Conservation (phyloP, 1,139 yeast genomes). For the Casaregolazyma suthepensis region DNA sequence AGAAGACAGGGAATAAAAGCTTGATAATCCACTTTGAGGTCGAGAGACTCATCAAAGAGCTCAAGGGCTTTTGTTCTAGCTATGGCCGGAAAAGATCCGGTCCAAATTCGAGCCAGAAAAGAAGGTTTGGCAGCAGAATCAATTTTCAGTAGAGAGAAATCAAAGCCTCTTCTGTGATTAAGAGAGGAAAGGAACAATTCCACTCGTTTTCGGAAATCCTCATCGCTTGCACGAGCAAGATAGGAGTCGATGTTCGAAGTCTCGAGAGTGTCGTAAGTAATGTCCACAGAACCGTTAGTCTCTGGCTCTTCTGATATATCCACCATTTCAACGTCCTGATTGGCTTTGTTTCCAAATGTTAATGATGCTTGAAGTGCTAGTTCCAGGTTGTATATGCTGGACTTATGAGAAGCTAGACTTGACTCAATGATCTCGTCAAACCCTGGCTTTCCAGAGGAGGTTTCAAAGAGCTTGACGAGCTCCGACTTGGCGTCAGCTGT, state of each 20-base stretch:
- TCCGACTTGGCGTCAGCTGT: constrained; percentile 9
- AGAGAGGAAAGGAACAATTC: constrained; percentile 34
- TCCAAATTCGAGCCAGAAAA: constrained; percentile 31
- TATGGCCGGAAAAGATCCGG: constrained; percentile 26
- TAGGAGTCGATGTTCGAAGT: constrained; percentile 32
- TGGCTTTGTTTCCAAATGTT: constrained; percentile 14
- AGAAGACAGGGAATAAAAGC: constrained; percentile 30
- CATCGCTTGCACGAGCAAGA: constrained; percentile 32
- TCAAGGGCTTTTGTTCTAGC: constrained; percentile 29
- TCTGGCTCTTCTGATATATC: constrained; percentile 20
- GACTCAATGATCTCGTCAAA: constrained; percentile 37
- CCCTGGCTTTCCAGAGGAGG: constrained; percentile 36
- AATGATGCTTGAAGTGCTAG: constrained; percentile 62
- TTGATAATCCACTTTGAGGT: constrained; percentile 28
- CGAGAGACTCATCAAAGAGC: constrained; percentile 18
- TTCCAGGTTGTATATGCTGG: constrained; percentile 54
- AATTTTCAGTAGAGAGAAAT: constrained; percentile 16
- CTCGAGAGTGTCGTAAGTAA: constrained; percentile 4
- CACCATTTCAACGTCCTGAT: constrained; percentile 19
- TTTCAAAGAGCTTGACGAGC: constrained; percentile 20
- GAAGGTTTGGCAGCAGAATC: constrained; percentile 19
- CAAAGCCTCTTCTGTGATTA: constrained; percentile 8
- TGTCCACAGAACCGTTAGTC: not conserved
- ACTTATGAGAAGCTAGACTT: constrained; percentile 36
- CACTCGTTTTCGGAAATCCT: constrained; percentile 41